These are phyloP conservation scores for Leishmania lainsoni DNA, from an alignment of 208 protist species.

Conservation along the genomic window DNA sequence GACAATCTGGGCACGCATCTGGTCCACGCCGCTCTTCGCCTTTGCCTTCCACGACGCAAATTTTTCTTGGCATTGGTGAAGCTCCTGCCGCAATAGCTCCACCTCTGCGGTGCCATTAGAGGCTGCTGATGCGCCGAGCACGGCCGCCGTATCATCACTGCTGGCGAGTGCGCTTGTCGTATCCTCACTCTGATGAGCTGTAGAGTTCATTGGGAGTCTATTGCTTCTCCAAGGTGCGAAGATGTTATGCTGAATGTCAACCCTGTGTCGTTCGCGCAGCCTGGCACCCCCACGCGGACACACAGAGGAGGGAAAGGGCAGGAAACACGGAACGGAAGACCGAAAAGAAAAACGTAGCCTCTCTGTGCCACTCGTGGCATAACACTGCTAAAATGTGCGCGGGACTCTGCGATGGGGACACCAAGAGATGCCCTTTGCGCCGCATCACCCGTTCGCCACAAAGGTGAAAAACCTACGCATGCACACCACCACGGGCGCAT, in stretches of 20 bases:
- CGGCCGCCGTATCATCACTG: not conserved
- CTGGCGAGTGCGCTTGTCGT: not conserved
- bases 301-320: not conserved
- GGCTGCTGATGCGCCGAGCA: not conserved
- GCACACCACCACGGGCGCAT: not conserved
- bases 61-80: conserved; percentile 58
- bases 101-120: conserved; percentile 6
- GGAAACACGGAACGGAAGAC: not conserved
- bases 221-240: not conserved
- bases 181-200: not conserved
- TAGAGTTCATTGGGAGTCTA: not conserved
- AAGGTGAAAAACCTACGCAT: not conserved
- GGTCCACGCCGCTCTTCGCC: conserved; percentile 74
- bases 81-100: conserved; percentile 44
- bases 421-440: not conserved
- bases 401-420: not conserved
- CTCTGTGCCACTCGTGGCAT: not conserved
- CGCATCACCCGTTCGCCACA: not conserved
- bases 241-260: not conserved
- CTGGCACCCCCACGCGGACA: not conserved
- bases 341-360: not conserved
- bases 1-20: conserved; percentile 63
- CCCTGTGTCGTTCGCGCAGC: not conserved
- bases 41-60: conserved; percentile 76
- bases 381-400: not conserved